These are phyloP conservation scores for Chytriomyces sp. DNA, from an alignment of 192 early-diverging fungal species.

Conservation along the genomic window DNA sequence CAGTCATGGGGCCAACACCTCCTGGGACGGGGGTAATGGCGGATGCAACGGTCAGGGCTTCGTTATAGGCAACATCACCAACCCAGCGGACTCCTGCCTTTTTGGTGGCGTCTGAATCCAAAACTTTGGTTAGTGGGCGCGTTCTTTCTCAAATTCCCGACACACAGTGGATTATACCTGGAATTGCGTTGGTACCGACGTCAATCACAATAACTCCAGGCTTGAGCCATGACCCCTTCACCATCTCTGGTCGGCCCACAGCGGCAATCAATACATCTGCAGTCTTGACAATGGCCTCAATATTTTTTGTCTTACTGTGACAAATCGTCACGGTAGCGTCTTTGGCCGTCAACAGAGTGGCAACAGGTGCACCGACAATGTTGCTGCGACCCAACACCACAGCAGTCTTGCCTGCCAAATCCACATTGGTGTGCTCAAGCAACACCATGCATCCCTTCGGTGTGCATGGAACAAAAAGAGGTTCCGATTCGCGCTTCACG, in stretches of 20 bases:
- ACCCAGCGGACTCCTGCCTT: slow-evolving; percentile 90
- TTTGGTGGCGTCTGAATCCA: slow-evolving; percentile 71
- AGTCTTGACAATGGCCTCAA: slow-evolving; percentile 72
- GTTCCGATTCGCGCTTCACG: slow-evolving; percentile 75
- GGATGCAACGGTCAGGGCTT: slow-evolving; percentile 69
- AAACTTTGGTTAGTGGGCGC: background rate
- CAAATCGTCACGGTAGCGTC: slow-evolving; percentile 96
- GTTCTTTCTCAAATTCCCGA: background rate
- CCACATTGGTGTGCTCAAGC: slow-evolving; percentile 61
- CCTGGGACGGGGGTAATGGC: slow-evolving; percentile 96
- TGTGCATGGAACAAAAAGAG: slow-evolving; percentile 94
- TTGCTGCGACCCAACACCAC: slow-evolving; percentile 98
- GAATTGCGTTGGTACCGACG: slow-evolving; percentile 92
- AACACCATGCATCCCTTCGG: slow-evolving; percentile 91
- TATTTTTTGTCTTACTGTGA: slow-evolving; percentile 80
- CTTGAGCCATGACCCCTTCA: slow-evolving; percentile 96
- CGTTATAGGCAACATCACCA: slow-evolving; percentile 89
- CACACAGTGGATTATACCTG: slow-evolving; percentile 44
- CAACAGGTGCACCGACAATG: slow-evolving; percentile 90
- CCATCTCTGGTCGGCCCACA: slow-evolving; percentile 73
- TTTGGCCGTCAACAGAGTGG: slow-evolving; percentile 74
- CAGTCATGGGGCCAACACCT: slow-evolving; percentile 99
- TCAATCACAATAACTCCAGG: slow-evolving; percentile 92
- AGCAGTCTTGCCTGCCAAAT: slow-evolving; percentile 81
- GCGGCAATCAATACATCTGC: slow-evolving; percentile 95